These are phyloP conservation scores for Monosporascus sp. DNA, from an alignment of 2,329 filamentous ascomycete genomes.

Conservation along the genomic window DNA sequence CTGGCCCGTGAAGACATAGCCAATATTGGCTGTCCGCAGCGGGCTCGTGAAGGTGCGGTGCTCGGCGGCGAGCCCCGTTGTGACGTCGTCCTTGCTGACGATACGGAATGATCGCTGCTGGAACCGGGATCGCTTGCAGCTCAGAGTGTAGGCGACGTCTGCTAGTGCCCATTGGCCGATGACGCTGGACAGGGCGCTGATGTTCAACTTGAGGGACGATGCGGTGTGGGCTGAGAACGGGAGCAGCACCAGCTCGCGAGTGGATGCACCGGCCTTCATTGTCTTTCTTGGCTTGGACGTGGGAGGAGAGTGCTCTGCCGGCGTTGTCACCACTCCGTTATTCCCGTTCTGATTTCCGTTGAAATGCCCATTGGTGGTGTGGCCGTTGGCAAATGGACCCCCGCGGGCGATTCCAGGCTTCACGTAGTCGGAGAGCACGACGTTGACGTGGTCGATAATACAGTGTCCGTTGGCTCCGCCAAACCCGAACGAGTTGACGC, in stretches of 20 bases:
- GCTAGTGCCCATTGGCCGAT: constrained; percentile 1
- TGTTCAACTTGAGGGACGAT: no score
- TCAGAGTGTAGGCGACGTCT: constrained; percentile 14
- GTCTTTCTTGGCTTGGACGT: not conserved
- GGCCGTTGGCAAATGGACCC: no score
- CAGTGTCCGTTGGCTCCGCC: constrained; percentile 27
- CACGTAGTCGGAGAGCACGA: constrained; percentile 10
- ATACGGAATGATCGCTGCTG: constrained; percentile 6
- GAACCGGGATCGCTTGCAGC: constrained; percentile 4
- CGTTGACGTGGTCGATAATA: constrained; percentile 20
- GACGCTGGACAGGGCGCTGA: constrained; percentile 4
- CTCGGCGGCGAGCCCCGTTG: constrained; percentile 9
- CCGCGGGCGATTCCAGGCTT: constrained; percentile 1
- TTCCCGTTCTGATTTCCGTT: constrained; percentile 1
- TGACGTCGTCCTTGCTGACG: not conserved
- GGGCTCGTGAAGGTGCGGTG: constrained; percentile 9
- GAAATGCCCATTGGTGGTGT: not conserved
- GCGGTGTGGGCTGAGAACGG: no score
- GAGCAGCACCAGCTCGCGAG: constrained; percentile 14
- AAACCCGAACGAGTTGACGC: constrained; percentile 25
- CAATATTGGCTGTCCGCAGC: not conserved
- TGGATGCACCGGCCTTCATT: constrained; percentile 4
- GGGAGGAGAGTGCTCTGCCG: not conserved
- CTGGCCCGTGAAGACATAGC: constrained; percentile 20
- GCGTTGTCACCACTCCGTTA: not conserved